Evolutionary conservation across 2,329 filamentous ascomycete species (phyloP), one percentile per base, ranked within the genome.

Genomic region (Didymella pinodella): DNA sequence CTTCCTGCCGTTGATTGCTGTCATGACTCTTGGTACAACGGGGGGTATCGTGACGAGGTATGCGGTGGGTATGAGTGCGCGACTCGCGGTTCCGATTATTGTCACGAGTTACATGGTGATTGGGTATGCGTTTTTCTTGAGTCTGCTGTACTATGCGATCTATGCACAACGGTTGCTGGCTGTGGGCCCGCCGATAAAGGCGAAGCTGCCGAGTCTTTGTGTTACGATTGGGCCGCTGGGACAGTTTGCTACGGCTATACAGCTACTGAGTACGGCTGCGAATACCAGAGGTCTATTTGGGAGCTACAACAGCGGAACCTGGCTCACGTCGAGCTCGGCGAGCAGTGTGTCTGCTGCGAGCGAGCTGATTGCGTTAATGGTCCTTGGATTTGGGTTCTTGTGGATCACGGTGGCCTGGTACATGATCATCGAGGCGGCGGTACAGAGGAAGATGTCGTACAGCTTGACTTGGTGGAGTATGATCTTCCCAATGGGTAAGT

Each of bases 401-500:
- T 64, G 61, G 59, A 60, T 67, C 6, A 58, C 57, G 4, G 46
- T 65, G 12, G 45, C 57, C 8, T 64, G 63, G 65, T 67, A 64
- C n/a, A 46, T 62, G 28, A 49, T 65, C 10, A 11, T 64, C 4
- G 65, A 67, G 40, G 51, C 50, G 26, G 26, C 57, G 3, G 43
- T 64, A 8, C 57, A 64, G 47, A 61, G 48, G 14, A 53, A 57
- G 31, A 32, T 67, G 25, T 57, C 65, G 2, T 65, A 59, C n/a
- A 62, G 49, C 20, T 36, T 67, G 48, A 57, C 63, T n/a, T 65
- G 62, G 63, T 64, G 62, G 60, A 64, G 57, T 16, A 46, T 65
- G 56, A 65, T 65, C 8, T 70, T 63, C 43, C 66, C 66, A 18
- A 67, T 63, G 59, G 57, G 57, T 64, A 60, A 34, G 59, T 32